Base-by-base conservation (phyloP, 768 basidiomycete species). In the Lentinula guzmanii region DNA sequence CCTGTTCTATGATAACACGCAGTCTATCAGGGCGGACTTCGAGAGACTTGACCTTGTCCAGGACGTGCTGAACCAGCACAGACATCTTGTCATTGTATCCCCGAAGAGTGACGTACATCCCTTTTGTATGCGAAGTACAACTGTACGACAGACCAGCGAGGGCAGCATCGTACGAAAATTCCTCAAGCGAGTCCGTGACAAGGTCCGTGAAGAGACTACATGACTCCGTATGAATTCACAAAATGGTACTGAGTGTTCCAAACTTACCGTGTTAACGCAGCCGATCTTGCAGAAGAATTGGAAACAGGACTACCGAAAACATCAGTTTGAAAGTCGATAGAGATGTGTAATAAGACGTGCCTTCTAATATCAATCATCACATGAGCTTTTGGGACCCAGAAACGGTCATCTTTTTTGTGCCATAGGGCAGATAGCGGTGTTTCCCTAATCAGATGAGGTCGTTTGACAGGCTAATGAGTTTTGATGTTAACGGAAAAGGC, bases 391-490 rank as follows among this genome's bases (percentile, higher is more conserved):
- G 97, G 97, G 9, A 96, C 85, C 90, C 93, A 96, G 77, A 97
- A 99, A 63, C 80, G 83, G 72, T 99, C 96, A 70, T 99, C 97
- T 70, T 95, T 95, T 79, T 99, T 99, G 75, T 95, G 85, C 95
- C 96, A 99, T 3, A 98, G 75, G 11, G 86, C 81, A 4, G 88
- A 89, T 31, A 88, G 67, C 0, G 83, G 75, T 0, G 86, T 90
- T 71, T 95, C 83, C 35, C 84, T 77, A 60, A 98, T 82, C 62
- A 95, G 81, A 62, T 82, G 77, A 3, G 96, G 95, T 11, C 90
- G 82, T 62, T 82, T 84, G 62, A 81, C 73, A 31, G 91, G 90
- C 93, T 96, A 68, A 5, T 10, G 9, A n/a, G 34, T 34, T 7
- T 4, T 34, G 62, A 54, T 34, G 62, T 52, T 39, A 48, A 61